Percentiles rank a stretch among this genome's conserved stretches.
These are phyloP conservation scores for Colletotrichum agaves DNA, from an alignment of 2,329 filamentous ascomycete genomes.

Conservation along the genomic window DNA sequence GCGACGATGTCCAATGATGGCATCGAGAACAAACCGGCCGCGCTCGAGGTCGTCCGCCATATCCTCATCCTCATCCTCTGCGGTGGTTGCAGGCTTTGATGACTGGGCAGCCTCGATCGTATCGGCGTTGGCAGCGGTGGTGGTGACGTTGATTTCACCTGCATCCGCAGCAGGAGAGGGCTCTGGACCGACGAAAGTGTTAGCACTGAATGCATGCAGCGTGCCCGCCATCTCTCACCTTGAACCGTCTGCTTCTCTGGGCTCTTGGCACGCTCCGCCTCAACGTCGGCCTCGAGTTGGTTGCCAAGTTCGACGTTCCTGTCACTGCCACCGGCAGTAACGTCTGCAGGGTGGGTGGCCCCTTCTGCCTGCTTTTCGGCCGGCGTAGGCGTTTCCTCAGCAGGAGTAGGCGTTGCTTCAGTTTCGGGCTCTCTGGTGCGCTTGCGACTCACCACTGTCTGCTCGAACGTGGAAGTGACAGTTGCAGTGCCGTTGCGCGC, in stretches of 20 bases:
- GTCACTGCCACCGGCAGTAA: constrained; percentile 5
- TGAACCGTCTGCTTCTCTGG: constrained; percentile 15
- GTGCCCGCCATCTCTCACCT: background rate
- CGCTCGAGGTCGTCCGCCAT: constrained; percentile 11
- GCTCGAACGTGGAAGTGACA: constrained; percentile 21
- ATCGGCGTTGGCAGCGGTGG: background rate
- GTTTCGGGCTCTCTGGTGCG: constrained; percentile 26
- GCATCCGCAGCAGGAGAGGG: background rate
- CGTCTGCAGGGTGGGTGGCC: constrained; percentile 2
- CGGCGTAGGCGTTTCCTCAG: background rate
- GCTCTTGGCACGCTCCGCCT: constrained; percentile 12
- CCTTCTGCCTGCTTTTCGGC: background rate
- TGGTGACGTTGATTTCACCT: constrained; percentile 29
- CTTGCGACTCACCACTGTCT: constrained; percentile 29
- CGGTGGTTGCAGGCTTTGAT: background rate
- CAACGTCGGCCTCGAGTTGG: constrained; percentile 19
- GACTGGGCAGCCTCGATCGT: constrained; percentile 21
- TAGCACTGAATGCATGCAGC: background rate
- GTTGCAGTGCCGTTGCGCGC: constrained; percentile 15
- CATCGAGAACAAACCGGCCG: constrained; percentile 26
- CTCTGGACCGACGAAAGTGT: background rate
- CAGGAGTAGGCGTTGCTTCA: constrained; percentile 6
- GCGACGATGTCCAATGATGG: constrained; percentile 28
- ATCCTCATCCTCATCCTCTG: constrained; percentile 10
- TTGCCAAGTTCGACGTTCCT: constrained; percentile 18